A percentile compares a stretch with the other conserved stretches of the same genome.
Conservation (phyloP, 192 early-diverging fungal genomes). For the Phycomyces blakesleeanus region DNA sequence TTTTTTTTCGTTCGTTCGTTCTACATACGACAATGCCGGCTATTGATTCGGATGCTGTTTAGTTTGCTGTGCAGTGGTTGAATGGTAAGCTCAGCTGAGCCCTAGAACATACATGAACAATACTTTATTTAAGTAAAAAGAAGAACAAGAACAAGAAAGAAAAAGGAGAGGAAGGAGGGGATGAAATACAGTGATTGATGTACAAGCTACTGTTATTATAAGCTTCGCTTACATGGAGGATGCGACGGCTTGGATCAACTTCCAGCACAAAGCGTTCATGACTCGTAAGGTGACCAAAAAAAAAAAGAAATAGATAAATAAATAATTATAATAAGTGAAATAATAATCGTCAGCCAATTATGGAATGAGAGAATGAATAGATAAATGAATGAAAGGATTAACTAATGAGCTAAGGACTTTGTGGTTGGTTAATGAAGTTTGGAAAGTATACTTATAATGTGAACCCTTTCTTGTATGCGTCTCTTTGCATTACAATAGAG, state of each 20-base stretch:
- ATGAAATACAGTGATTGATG: background rate
- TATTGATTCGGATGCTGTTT: slow-evolving; percentile 39
- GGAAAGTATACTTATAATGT: slow-evolving; percentile 36
- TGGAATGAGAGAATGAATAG: background rate
- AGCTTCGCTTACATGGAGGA: slow-evolving; percentile 37
- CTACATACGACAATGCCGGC: slow-evolving; percentile 42
- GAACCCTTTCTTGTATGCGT: slow-evolving; percentile 26
- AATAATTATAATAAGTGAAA: background rate
- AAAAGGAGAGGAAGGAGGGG: too few species aligned
- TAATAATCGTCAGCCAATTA: background rate
- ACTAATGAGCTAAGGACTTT: too few species aligned
- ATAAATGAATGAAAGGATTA: background rate
- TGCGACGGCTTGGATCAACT: slow-evolving; percentile 41
- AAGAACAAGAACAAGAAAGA: too few species aligned
- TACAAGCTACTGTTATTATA: background rate
- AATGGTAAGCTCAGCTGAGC: slow-evolving; percentile 47
- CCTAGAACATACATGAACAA: slow-evolving; percentile 22
- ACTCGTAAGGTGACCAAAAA: slow-evolving; percentile 36
- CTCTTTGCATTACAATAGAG: slow-evolving; percentile 22
- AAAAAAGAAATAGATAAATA: slow-evolving; percentile 13
- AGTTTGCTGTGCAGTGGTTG: slow-evolving; percentile 40
- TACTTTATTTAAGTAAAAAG: background rate
- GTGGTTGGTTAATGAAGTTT: background rate
- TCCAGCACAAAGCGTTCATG: slow-evolving; percentile 53
- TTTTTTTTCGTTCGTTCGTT: background rate